Evolutionary conservation across 1,284 basidiomycete species (phyloP).

Genomic region (Irpex sp.): DNA sequence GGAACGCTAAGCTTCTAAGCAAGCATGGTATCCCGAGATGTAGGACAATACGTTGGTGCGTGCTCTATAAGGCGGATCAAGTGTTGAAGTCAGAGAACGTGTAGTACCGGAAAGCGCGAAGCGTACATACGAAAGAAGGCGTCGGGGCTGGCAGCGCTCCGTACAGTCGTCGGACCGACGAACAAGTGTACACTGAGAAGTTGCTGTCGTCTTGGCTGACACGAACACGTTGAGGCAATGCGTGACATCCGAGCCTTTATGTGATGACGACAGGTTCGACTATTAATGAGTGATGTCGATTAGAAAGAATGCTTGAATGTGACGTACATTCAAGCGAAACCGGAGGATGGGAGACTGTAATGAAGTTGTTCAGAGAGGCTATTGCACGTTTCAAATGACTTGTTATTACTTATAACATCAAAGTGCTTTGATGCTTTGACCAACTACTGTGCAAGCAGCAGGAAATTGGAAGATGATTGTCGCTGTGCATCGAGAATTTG

Average conservation of each 20-base stretch:
- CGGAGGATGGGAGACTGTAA: not conserved
- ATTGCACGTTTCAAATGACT: not conserved
- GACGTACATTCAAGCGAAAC: not conserved
- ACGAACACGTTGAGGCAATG: not conserved
- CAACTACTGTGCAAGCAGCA: not conserved
- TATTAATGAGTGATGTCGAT: not conserved
- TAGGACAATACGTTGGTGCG: not conserved
- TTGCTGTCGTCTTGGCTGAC: not conserved
- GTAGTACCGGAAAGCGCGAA: not conserved
- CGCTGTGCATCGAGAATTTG: not conserved
- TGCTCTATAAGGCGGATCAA: not conserved
- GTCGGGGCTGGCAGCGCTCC: not conserved
- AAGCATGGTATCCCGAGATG: not conserved
- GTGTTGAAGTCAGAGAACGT: not conserved
- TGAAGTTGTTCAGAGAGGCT: not conserved
- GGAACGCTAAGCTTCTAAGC: not conserved
- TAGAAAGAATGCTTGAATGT: not conserved
- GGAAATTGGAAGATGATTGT: not conserved
- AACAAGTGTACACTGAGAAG: not conserved
- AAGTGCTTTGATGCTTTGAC: not conserved
- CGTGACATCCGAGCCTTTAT: not conserved
- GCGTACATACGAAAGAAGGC: not conserved
- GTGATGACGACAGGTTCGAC: not conserved
- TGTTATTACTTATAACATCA: not conserved
- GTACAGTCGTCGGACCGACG: not conserved